Evolutionary conservation across 495 filamentous ascomycete species (phyloP).

Genomic region (Glonium stellatum): DNA sequence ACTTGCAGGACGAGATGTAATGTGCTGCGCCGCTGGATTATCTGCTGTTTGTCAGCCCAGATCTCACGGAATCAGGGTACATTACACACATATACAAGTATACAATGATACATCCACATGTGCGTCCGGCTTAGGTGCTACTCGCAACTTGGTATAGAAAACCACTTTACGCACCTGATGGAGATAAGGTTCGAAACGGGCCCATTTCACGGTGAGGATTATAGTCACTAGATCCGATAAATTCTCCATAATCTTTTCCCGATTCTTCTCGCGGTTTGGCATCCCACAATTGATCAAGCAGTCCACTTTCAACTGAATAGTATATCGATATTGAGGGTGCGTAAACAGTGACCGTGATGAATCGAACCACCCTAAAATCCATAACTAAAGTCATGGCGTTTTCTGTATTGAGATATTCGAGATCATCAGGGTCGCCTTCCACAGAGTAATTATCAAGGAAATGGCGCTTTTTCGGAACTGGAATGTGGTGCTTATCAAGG

Average conservation of each 20-base stretch:
- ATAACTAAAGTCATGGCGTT: background rate
- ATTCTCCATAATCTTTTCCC: background rate
- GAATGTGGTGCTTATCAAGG: background rate
- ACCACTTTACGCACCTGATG: background rate
- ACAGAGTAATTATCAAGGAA: background rate
- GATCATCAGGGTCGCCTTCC: background rate
- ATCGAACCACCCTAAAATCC: background rate
- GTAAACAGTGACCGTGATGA: background rate
- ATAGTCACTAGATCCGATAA: background rate
- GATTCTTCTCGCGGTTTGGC: background rate
- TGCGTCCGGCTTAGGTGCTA: background rate
- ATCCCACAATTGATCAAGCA: constrained; percentile 1
- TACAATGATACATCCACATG: background rate
- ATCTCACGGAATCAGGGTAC: too few species aligned
- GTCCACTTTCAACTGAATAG: background rate
- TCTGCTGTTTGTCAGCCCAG: too few species aligned
- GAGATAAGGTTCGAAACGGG: background rate
- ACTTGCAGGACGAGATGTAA: background rate
- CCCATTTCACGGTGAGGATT: background rate
- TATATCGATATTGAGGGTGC: background rate
- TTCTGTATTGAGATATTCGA: background rate
- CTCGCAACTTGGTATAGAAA: background rate
- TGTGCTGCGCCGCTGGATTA: background rate
- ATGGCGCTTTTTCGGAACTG: background rate
- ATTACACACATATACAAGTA: too few species aligned